Conservation (phyloP, 345 rosid genomes). For the Ceriops decandra region DNA sequence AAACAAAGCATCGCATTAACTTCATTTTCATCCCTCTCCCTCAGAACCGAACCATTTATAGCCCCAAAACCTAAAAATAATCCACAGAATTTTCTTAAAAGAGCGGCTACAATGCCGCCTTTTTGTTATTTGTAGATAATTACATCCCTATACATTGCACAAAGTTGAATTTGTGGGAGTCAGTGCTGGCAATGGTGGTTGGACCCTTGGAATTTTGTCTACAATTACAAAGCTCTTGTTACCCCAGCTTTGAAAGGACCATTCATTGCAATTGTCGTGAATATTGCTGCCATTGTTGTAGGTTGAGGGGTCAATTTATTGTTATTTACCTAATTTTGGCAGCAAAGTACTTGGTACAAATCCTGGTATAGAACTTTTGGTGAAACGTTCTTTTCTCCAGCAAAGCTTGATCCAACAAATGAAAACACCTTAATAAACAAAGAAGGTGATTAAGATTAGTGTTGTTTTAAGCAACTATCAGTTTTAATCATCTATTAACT, state of each 20-base stretch:
- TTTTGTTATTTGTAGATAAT: too few relatives aligned
- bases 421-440: background rate
- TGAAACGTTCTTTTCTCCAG: constrained; percentile 13
- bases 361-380: constrained; percentile 3
- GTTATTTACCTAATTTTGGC: background rate
- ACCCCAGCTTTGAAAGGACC: too few relatives aligned
- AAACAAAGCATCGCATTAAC: background rate
- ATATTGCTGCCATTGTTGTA: background rate
- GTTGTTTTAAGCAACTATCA: background rate
- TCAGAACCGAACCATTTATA: background rate
- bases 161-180: too few relatives aligned
- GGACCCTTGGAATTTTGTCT: too few relatives aligned
- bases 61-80: background rate
- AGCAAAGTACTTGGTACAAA: background rate
- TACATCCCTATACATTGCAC: too few relatives aligned
- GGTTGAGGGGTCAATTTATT: background rate
- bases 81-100: background rate
- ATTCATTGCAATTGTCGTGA: background rate
- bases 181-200: too few relatives aligned
- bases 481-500: background rate
- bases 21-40: background rate
- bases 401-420: background rate
- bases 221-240: too few relatives aligned
- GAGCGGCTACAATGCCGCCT: background rate
- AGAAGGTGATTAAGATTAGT: background rate